phyloP scores from a whole-genome alignment of 177 flowering plant species.

The Tripterygium wilfordii region DNA sequence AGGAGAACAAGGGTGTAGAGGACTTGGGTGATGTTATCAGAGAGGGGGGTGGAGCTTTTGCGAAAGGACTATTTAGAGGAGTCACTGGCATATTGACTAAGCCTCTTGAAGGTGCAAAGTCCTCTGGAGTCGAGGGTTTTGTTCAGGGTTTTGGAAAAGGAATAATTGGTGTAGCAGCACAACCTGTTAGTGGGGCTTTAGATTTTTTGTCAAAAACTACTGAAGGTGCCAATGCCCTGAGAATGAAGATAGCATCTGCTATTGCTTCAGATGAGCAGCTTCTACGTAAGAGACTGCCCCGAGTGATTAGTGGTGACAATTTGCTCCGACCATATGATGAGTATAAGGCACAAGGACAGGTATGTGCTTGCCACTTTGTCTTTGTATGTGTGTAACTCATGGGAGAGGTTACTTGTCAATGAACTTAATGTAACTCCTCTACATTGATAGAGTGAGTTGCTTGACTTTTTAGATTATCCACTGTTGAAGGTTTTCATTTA shows the following conservation, averaged over 20 bases:
- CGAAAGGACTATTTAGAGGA: constrained; percentile 92
- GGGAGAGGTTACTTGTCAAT: background rate
- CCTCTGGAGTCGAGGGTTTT: constrained; percentile 98
- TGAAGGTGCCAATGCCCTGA: constrained; percentile 99
- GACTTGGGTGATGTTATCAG: constrained; percentile 92
- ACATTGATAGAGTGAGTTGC: no score
- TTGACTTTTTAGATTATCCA: no score
- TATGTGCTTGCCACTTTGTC: constrained; percentile 8
- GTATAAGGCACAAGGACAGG: constrained; percentile 97
- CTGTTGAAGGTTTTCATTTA: no score
- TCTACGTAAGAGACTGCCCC: constrained; percentile 85
- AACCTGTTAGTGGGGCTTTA: constrained; percentile 95
- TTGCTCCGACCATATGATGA: constrained; percentile 87
- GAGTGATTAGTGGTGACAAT: constrained; percentile 94
- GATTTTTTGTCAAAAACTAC: constrained; percentile 97
- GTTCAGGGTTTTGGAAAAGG: constrained; percentile 99
- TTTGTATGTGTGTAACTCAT: background rate
- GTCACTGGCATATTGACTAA: constrained; percentile 96
- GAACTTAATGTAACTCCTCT: background rate
- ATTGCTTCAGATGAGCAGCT: constrained; percentile 97
- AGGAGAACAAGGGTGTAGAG: constrained; percentile 94
- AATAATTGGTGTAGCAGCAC: constrained; percentile 96
- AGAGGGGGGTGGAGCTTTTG: constrained; percentile 98
- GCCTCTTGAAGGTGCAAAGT: constrained; percentile 99
- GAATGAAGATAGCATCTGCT: constrained; percentile 93